These are phyloP conservation scores for Aspergillus sp. DNA, from an alignment of 2,329 filamentous ascomycete species.

Conservation along the genomic window DNA sequence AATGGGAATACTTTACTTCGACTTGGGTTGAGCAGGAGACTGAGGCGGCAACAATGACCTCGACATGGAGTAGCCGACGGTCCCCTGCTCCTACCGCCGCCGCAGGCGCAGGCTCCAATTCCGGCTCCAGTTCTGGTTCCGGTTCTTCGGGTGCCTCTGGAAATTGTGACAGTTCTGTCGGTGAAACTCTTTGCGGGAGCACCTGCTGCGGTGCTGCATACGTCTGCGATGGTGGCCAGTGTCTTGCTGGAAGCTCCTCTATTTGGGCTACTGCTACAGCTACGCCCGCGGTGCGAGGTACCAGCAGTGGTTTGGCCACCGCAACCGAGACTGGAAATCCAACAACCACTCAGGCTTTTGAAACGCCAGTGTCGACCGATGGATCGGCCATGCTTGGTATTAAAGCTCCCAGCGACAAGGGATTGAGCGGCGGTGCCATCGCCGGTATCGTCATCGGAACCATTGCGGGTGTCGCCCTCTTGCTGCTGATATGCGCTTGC, in stretches of 20 bases:
- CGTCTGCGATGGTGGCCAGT: constrained; percentile 35
- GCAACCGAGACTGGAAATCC: constrained; percentile 35
- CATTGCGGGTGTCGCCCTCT: constrained; percentile 37
- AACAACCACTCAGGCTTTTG: constrained; percentile 39
- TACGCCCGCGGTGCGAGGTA: constrained; percentile 36
- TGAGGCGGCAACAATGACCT: constrained; percentile 46
- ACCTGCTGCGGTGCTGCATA: constrained; percentile 39
- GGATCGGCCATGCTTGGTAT: constrained; percentile 31
- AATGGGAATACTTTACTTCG: constrained; percentile 52
- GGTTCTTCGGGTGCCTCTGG: constrained; percentile 3
- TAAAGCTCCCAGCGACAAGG: constrained; percentile 22
- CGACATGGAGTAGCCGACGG: constrained; percentile 42
- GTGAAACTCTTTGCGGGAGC: constrained; percentile 37
- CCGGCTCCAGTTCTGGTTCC: constrained; percentile 7
- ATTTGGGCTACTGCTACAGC: constrained; percentile 31
- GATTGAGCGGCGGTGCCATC: constrained; percentile 43
- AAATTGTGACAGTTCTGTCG: constrained; percentile 41
- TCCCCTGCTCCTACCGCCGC: constrained; percentile 13
- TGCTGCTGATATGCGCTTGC: constrained; percentile 39
- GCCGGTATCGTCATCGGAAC: constrained; percentile 45
- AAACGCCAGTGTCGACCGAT: constrained; percentile 38
- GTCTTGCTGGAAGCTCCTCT: constrained; percentile 35
- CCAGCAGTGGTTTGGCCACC: constrained; percentile 35
- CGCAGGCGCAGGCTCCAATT: background rate
- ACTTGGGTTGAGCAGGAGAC: constrained; percentile 48